phyloP scores from a whole-genome alignment of 2,329 filamentous ascomycete species.

The Microthyrium microscopicum region DNA sequence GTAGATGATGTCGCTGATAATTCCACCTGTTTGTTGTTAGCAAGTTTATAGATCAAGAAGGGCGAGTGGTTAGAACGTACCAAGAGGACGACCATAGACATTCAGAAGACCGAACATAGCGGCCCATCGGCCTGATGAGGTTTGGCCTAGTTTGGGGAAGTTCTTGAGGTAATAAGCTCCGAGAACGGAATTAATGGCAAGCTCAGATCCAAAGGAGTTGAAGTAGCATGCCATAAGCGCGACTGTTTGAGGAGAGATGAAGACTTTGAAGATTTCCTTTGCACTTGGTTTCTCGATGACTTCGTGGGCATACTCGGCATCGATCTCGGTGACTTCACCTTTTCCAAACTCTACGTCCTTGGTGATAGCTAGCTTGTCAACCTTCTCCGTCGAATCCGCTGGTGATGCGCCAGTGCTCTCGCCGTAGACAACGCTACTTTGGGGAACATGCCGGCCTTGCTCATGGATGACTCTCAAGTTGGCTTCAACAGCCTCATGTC shows the following conservation, averaged over 20 bases:
- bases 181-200: conserved; percentile 44
- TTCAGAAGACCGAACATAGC: conserved; percentile 65
- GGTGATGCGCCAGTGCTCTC: neutral
- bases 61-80: no score
- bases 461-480: no score
- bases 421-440: neutral
- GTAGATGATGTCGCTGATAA: conserved; percentile 41
- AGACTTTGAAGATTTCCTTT: conserved; percentile 42
- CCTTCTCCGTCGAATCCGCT: conserved; percentile 3
- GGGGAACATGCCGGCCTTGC: neutral
- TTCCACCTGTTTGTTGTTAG: no score
- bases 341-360: neutral
- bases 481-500: conserved; percentile 31
- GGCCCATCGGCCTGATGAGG: conserved; percentile 42
- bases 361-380: neutral
- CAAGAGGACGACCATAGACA: conserved; percentile 47
- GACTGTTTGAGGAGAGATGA: conserved; percentile 42
- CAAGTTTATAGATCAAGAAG: no score
- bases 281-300: conserved; percentile 43
- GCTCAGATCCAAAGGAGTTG: conserved; percentile 43
- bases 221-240: conserved; percentile 38
- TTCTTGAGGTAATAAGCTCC: conserved; percentile 41
- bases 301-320: conserved; percentile 28
- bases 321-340: conserved; percentile 16
- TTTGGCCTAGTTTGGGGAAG: conserved; percentile 38